These are phyloP conservation scores for Xerocomus nothofagi DNA, from an alignment of 1,284 basidiomycete genomes.

Conservation along the genomic window DNA sequence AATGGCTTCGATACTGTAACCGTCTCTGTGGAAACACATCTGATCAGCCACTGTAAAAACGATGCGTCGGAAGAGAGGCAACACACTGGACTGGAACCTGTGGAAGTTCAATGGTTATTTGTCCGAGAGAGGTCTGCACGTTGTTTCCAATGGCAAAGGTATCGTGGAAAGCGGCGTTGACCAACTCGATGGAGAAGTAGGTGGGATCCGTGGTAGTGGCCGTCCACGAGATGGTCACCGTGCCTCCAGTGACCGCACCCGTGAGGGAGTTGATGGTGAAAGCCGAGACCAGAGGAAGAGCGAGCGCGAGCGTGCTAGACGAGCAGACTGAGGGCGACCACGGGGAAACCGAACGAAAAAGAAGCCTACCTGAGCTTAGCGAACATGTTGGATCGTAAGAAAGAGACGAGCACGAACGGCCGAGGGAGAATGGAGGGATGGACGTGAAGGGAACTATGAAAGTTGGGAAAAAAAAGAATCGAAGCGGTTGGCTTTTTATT, in stretches of 20 bases:
- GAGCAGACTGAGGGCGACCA: neutral
- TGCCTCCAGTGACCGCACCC: slow-evolving; percentile 36
- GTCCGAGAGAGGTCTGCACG: slow-evolving; percentile 40
- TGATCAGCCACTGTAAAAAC: slow-evolving; percentile 1
- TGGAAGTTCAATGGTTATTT: slow-evolving; percentile 47
- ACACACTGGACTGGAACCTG: slow-evolving; percentile 52
- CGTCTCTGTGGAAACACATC: slow-evolving; percentile 37
- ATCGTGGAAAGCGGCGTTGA: slow-evolving; percentile 53
- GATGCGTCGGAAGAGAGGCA: neutral
- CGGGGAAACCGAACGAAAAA: too few relatives aligned
- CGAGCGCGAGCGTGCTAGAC: slow-evolving; percentile 44
- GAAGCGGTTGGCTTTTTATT: slow-evolving; percentile 21
- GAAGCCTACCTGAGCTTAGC: slow-evolving; percentile 35
- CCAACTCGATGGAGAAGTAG: slow-evolving; percentile 42
- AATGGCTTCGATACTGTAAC: slow-evolving; percentile 56
- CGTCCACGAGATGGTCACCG: slow-evolving; percentile 50
- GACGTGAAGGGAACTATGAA: slow-evolving; percentile 14
- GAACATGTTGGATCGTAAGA: slow-evolving; percentile 36
- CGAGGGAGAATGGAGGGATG: neutral
- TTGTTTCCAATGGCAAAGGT: slow-evolving; percentile 61
- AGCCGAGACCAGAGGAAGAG: slow-evolving; percentile 50
- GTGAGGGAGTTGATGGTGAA: slow-evolving; percentile 44
- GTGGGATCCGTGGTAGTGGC: slow-evolving; percentile 42
- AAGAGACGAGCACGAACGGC: neutral
- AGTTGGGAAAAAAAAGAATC: slow-evolving; percentile 1